phyloP scores from a whole-genome alignment of 345 rosid species.

The Syzygium oleosum region DNA sequence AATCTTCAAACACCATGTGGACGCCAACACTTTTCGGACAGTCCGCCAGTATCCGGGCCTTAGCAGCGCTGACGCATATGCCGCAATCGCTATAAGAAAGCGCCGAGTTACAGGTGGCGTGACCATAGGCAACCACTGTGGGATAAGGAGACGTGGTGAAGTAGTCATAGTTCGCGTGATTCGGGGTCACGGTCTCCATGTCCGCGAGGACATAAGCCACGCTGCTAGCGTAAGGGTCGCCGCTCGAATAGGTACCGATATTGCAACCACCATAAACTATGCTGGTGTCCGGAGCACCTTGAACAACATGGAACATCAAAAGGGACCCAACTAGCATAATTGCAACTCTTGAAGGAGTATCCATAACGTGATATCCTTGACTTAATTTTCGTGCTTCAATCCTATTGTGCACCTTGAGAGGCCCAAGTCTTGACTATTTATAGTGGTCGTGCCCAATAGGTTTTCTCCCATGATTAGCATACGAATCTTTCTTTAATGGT shows the following conservation, averaged over 20 bases:
- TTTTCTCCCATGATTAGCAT: not conserved
- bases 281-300: not conserved
- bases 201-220: not conserved
- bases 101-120: not conserved
- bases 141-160: not conserved
- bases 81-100: not conserved
- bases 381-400: not conserved
- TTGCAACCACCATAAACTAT: not conserved
- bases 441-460: constrained; percentile 22
- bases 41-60: no score
- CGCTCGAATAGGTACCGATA: not conserved
- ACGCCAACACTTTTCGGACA: not conserved
- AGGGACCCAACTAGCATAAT: not conserved
- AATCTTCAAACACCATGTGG: not conserved
- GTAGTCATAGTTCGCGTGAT: not conserved
- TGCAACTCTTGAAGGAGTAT: not conserved
- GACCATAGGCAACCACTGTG: not conserved
- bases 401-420: not conserved
- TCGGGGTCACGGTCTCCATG: not conserved
- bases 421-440: not conserved
- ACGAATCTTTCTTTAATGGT: not conserved
- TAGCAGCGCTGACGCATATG: not conserved
- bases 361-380: not conserved
- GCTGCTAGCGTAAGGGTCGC: not conserved
- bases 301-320: not conserved